Percentiles rank a stretch among this genome's conserved stretches.
Evolutionary conservation across 2,329 filamentous ascomycete genomes (phyloP).

Genomic region (Amauroascus niger): DNA sequence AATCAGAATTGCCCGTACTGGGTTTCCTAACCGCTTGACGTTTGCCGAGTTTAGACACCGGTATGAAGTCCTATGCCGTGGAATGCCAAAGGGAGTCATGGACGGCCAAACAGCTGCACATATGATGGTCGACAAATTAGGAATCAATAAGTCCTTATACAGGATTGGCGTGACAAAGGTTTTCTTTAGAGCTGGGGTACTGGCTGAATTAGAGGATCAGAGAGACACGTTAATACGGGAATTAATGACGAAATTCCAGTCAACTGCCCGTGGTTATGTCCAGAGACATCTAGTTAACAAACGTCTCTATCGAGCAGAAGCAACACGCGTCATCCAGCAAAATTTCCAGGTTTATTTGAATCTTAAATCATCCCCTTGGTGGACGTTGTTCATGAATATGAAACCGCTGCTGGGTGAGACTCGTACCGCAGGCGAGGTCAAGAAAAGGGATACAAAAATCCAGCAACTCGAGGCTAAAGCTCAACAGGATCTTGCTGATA

Average conservation of each 20-base stretch:
- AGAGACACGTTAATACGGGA: conserved; percentile 85
- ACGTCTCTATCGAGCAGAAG: conserved; percentile 85
- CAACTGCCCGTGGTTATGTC: conserved; percentile 78
- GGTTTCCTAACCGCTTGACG: conserved; percentile 85
- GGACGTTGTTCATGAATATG: conserved; percentile 91
- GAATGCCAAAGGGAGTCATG: conserved; percentile 81
- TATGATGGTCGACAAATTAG: conserved; percentile 81
- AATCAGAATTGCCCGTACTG: conserved; percentile 91
- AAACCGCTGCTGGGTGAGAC: conserved; percentile 88
- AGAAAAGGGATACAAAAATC: conserved; percentile 90
- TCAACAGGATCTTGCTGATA: conserved; percentile 62
- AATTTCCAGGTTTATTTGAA: conserved; percentile 91
- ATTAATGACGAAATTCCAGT: conserved; percentile 90
- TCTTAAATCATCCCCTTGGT: conserved; percentile 90
- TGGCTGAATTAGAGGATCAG: conserved; percentile 94
- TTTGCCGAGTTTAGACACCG: conserved; percentile 92
- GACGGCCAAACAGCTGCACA: conserved; percentile 79
- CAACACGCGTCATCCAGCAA: conserved; percentile 83
- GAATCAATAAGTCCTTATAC: conserved; percentile 75
- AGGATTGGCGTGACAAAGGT: conserved; percentile 94
- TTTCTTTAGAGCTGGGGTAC: conserved; percentile 91
- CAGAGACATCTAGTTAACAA: conserved; percentile 86
- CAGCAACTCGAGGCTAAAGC: conserved; percentile 76
- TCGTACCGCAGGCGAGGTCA: conserved; percentile 83
- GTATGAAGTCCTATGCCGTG: conserved; percentile 84